Conservation (phyloP, 371 early-diverging fungal genomes). For the Syncephalastrum monosporum region DNA sequence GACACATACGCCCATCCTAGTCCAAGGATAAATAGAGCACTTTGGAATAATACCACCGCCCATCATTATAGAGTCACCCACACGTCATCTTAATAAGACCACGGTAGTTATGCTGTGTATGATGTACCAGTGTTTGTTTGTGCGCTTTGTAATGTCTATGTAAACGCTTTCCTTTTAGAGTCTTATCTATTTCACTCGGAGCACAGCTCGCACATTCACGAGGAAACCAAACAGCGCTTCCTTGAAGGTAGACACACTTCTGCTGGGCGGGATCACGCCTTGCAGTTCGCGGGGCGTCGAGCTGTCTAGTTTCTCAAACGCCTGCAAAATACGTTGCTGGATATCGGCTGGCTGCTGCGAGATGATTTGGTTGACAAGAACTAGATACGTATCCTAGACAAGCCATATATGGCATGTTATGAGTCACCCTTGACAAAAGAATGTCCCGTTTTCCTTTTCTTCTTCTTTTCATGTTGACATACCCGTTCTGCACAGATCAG, state of each 20-base stretch:
- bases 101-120: no score
- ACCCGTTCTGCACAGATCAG: slow-evolving; percentile 57
- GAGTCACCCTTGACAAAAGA: not conserved
- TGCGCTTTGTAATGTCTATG: no score
- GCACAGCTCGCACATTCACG: slow-evolving; percentile 67
- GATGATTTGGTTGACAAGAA: slow-evolving; percentile 50
- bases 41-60: no score
- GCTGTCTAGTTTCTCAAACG: slow-evolving; percentile 47
- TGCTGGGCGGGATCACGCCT: slow-evolving; percentile 18
- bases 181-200: slow-evolving; percentile 58
- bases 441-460: not conserved
- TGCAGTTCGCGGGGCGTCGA: slow-evolving; percentile 30
- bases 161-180: no score
- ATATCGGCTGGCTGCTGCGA: slow-evolving; percentile 48
- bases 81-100: no score
- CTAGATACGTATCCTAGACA: slow-evolving; percentile 29
- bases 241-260: slow-evolving; percentile 34
- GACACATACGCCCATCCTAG: no score
- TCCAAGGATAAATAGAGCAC: no score
- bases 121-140: no score
- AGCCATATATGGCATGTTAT: slow-evolving; percentile 1
- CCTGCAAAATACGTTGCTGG: slow-evolving; percentile 46
- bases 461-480: slow-evolving; percentile 17
- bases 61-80: no score
- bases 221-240: slow-evolving; percentile 57